Percentiles rank a stretch among this genome's conserved stretches.
Conservation (phyloP, 495 filamentous ascomycete species). For the Neurospora sp. region DNA sequence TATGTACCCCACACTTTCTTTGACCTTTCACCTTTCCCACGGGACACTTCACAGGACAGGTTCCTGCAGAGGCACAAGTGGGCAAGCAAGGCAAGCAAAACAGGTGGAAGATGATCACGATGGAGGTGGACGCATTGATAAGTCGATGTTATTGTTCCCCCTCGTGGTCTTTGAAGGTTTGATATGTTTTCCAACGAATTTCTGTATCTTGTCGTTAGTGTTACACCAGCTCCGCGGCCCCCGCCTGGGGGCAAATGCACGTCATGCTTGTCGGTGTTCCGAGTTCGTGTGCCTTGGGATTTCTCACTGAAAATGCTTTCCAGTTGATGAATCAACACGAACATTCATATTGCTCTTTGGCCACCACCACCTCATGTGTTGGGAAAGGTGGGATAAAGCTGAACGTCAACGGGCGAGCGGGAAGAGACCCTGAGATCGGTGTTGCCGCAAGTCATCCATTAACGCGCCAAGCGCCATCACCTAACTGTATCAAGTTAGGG, state of each 20-base stretch:
- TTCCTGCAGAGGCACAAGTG: not conserved
- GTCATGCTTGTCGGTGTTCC: not conserved
- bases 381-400: not conserved
- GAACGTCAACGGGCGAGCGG: not conserved
- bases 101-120: not conserved
- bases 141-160: not conserved
- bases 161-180: not conserved
- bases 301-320: not conserved
- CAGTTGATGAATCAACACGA: not conserved
- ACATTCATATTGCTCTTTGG: not conserved
- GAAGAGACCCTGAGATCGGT: not conserved
- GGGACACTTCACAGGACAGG: not conserved
- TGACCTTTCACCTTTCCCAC: not conserved
- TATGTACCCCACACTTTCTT: not conserved
- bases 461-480: not conserved
- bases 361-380: not conserved
- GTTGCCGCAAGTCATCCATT: not conserved
- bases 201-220: not conserved
- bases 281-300: not conserved
- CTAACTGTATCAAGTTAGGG: not conserved
- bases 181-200: not conserved
- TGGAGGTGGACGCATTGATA: not conserved
- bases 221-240: not conserved
- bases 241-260: not conserved
- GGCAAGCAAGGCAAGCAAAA: not conserved